Percentiles rank a stretch among this genome's conserved stretches.
phyloP scores from a whole-genome alignment of 768 basidiomycete species.

The Sporobolomyces phaffii region DNA sequence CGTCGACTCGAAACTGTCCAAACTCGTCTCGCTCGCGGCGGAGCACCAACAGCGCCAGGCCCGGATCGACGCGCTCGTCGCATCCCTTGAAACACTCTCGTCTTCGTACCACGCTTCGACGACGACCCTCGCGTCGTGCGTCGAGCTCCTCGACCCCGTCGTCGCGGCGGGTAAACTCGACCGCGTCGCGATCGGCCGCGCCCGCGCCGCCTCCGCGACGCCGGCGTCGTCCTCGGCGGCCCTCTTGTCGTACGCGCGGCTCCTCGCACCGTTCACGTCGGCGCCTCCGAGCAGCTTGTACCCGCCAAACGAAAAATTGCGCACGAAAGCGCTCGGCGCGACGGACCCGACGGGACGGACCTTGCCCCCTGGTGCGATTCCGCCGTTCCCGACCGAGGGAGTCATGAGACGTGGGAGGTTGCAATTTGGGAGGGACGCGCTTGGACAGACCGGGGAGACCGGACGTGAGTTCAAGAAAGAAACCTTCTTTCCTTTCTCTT shows the following conservation, averaged over 20 bases:
- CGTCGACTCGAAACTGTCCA: slow-evolving; percentile 22
- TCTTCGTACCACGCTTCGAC: background rate
- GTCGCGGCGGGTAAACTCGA: slow-evolving; percentile 13
- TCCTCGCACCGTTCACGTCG: slow-evolving; percentile 39
- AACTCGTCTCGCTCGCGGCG: slow-evolving; percentile 12
- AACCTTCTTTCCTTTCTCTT: background rate
- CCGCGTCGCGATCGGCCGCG: background rate
- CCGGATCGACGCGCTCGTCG: slow-evolving; percentile 17
- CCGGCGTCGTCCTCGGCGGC: too few relatives aligned
- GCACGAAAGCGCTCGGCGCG: slow-evolving; percentile 1
- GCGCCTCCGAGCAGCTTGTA: slow-evolving; percentile 36
- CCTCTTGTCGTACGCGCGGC: slow-evolving; percentile 36
- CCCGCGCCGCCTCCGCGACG: slow-evolving; percentile 9
- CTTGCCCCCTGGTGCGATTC: slow-evolving; percentile 34
- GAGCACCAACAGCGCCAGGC: slow-evolving; percentile 17
- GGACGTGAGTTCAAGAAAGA: slow-evolving; percentile 8
- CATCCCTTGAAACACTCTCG: background rate
- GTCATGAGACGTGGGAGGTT: slow-evolving; percentile 38
- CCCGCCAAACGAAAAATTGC: slow-evolving; percentile 8
- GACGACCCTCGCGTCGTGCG: background rate
- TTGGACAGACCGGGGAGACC: slow-evolving; percentile 37
- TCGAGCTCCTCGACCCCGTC: slow-evolving; percentile 12
- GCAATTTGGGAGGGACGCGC: slow-evolving; percentile 29
- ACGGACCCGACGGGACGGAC: slow-evolving; percentile 29
- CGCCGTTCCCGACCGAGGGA: slow-evolving; percentile 41